Conservation (phyloP, 1,284 basidiomycete genomes). For the Flammula alnicola region DNA sequence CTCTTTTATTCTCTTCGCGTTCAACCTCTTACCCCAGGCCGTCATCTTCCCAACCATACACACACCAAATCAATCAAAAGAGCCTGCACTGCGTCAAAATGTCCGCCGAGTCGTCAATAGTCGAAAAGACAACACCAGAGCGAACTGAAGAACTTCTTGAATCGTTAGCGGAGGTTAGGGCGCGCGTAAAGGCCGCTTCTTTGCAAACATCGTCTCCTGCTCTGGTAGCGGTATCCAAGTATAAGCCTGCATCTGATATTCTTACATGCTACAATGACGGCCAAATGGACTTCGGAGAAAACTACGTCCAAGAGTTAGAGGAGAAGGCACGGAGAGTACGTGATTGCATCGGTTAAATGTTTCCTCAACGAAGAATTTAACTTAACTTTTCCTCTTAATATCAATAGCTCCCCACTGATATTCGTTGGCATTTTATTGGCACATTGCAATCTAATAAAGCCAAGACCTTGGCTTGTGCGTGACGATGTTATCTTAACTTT, state of each 20-base stretch:
- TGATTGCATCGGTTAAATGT: constrained; percentile 23
- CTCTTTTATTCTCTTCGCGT: background rate
- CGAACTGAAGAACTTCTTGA: constrained; percentile 52
- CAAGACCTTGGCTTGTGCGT: constrained; percentile 84
- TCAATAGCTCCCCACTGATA: constrained; percentile 79
- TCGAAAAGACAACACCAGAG: constrained; percentile 24
- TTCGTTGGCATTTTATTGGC: constrained; percentile 98
- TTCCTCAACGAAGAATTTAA: too few species aligned
- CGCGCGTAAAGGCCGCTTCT: constrained; percentile 48
- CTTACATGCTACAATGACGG: constrained; percentile 80
- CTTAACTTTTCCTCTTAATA: too few species aligned
- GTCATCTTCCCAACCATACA: background rate
- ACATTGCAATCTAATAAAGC: constrained; percentile 95
- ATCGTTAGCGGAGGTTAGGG: constrained; percentile 53
- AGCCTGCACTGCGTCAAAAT: constrained; percentile 8
- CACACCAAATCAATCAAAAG: background rate
- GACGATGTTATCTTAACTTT: constrained; percentile 5
- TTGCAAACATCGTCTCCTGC: constrained; percentile 30
- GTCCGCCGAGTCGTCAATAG: constrained; percentile 9
- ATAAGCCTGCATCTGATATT: constrained; percentile 90
- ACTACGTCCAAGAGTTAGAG: constrained; percentile 95
- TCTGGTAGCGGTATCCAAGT: constrained; percentile 93
- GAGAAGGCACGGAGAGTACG: constrained; percentile 83
- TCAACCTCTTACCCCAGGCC: background rate
- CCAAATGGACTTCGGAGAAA: constrained; percentile 95